Conservation (phyloP, 2,329 filamentous ascomycete genomes). For the Aureobasidium vineae region DNA sequence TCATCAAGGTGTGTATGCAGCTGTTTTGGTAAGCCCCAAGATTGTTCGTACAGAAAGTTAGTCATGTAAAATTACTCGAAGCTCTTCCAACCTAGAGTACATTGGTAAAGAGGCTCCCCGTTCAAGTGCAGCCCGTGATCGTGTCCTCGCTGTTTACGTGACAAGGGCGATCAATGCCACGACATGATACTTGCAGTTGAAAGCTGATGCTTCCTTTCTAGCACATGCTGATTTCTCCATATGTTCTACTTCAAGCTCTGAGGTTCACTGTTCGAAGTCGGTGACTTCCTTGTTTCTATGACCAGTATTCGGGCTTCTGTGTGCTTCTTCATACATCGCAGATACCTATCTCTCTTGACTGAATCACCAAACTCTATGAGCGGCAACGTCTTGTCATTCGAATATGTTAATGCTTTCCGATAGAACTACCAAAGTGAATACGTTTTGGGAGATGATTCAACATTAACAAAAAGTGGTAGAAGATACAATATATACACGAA, state of each 20-base stretch:
- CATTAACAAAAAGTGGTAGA: constrained; percentile 21
- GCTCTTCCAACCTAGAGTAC: neutral
- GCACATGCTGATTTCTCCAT: neutral
- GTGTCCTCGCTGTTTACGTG: neutral
- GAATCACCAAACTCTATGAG: no score
- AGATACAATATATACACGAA: constrained; percentile 22
- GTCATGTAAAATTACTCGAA: neutral
- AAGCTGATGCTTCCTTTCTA: no score
- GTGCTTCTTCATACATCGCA: neutral
- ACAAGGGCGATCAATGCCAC: no score
- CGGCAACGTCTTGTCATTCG: no score
- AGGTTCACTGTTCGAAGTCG: no score
- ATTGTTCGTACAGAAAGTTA: neutral
- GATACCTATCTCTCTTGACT: no score
- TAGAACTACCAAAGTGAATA: neutral
- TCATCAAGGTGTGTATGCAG: neutral
- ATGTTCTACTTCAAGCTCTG: neutral
- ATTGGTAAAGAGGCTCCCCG: neutral
- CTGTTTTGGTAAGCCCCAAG: neutral
- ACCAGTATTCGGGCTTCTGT: neutral
- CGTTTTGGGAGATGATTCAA: neutral
- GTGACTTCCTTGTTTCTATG: no score
- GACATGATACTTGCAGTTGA: no score
- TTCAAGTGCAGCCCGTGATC: neutral
- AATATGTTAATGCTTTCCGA: no score